phyloP scores from a whole-genome alignment of 768 basidiomycete species.

The Trametes villosa region DNA sequence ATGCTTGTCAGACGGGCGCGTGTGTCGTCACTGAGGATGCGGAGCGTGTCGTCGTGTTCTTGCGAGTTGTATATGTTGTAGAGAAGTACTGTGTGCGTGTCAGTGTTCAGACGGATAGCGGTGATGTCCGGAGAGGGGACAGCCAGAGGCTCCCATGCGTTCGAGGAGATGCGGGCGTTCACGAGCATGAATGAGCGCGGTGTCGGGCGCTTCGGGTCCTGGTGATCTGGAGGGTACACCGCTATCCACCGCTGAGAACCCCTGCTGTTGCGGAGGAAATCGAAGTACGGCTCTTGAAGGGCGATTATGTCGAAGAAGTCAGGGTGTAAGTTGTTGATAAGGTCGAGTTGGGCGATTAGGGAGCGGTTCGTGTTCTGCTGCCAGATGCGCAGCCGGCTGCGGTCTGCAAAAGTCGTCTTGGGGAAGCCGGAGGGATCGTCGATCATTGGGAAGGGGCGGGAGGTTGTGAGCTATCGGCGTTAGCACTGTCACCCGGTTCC shows the following conservation, averaged over 20 bases:
- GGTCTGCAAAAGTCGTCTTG: not conserved
- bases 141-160: not conserved
- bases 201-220: not conserved
- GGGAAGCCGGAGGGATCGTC: not conserved
- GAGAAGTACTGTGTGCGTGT: constrained; percentile 27
- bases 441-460: not conserved
- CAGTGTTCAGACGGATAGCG: not conserved
- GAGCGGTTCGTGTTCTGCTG: constrained; percentile 39
- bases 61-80: constrained; percentile 18
- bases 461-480: not conserved
- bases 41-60: not conserved
- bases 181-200: constrained; percentile 6
- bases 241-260: constrained; percentile 13
- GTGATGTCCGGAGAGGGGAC: not conserved
- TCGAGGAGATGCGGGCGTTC: not conserved
- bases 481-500: not conserved
- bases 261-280: constrained; percentile 6
- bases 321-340: constrained; percentile 15
- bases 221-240: constrained; percentile 34
- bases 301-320: constrained; percentile 37
- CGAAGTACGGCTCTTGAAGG: constrained; percentile 46
- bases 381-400: constrained; percentile 24
- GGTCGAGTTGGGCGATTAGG: constrained; percentile 16
- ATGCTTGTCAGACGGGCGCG: not conserved
- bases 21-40: not conserved